phyloP scores from a whole-genome alignment of 768 basidiomycete genomes.

The Glaciozyma martinii region DNA sequence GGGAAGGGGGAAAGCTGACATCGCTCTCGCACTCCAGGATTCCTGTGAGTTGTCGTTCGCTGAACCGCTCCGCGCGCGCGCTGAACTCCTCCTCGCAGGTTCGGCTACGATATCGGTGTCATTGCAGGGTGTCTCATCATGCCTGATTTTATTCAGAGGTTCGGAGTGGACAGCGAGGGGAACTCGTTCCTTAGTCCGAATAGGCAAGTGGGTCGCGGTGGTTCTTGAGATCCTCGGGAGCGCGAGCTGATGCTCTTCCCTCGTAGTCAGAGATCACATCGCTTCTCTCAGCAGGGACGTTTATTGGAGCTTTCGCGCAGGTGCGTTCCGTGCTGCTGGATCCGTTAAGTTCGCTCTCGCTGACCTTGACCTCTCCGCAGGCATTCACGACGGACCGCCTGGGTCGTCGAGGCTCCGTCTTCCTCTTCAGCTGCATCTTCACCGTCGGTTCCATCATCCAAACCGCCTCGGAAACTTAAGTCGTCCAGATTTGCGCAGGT shows the following conservation, averaged over 20 bases:
- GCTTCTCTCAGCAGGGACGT: slow-evolving; percentile 56
- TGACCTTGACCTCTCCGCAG: not conserved
- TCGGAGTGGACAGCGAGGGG: slow-evolving; percentile 64
- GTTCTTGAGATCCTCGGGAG: too few relatives aligned
- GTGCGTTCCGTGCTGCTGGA: not conserved
- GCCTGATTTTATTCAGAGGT: slow-evolving; percentile 40
- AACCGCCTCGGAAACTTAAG: slow-evolving; percentile 53
- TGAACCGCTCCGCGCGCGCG: too few relatives aligned
- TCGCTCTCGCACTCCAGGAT: too few relatives aligned
- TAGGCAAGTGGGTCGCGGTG: slow-evolving; percentile 38
- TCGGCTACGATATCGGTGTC: not conserved
- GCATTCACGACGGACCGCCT: slow-evolving; percentile 60
- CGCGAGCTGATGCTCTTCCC: too few relatives aligned
- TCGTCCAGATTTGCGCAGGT: slow-evolving; percentile 59
- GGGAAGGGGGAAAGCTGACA: too few relatives aligned
- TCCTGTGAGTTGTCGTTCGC: too few relatives aligned
- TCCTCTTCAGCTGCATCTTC: slow-evolving; percentile 67
- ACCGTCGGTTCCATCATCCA: slow-evolving; percentile 61
- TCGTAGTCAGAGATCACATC: slow-evolving; percentile 64
- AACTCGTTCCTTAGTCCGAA: slow-evolving; percentile 45
- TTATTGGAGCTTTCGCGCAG: not conserved
- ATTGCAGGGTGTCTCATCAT: not conserved
- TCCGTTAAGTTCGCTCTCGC: not conserved
- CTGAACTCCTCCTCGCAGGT: too few relatives aligned
- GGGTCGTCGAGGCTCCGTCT: slow-evolving; percentile 63